phyloP scores from a whole-genome alignment of 1,139 yeast genomes.

The Yamadazyma sp. region DNA sequence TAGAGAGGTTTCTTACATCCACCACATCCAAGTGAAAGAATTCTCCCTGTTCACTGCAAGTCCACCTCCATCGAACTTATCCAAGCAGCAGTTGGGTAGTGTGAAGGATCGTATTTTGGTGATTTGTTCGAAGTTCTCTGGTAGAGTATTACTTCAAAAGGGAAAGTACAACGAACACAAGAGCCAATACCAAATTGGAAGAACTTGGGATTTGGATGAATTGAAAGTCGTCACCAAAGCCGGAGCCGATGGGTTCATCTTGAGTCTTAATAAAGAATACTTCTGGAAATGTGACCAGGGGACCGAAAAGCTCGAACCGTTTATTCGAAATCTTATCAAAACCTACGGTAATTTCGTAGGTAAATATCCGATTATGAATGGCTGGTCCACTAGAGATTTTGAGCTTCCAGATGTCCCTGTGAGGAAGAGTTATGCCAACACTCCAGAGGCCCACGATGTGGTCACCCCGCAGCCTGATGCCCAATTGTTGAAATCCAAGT shows the following conservation, averaged over 20 bases:
- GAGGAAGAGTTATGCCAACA: conserved; percentile 15
- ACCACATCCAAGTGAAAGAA: conserved; percentile 41
- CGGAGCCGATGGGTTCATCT: conserved; percentile 56
- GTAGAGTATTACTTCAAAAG: conserved; percentile 76
- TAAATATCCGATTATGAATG: conserved; percentile 57
- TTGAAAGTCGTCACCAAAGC: conserved; percentile 55
- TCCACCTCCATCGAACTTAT: conserved; percentile 39
- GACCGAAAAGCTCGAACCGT: conserved; percentile 57
- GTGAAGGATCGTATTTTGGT: conserved; percentile 43
- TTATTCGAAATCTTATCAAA: conserved; percentile 61
- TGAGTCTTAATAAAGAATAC: conserved; percentile 73
- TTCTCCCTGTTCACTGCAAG: conserved; percentile 38
- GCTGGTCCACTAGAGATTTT: conserved; percentile 35
- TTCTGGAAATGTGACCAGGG: conserved; percentile 82
- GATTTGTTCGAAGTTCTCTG: conserved; percentile 45
- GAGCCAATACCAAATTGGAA: conserved; percentile 79
- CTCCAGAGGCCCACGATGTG: conserved; percentile 15
- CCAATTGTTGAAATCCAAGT: conserved; percentile 25
- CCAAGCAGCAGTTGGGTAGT: conserved; percentile 33
- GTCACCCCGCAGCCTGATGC: conserved; percentile 27
- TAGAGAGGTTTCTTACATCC: conserved; percentile 34
- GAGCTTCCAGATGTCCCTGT: conserved; percentile 33
- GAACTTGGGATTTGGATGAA: conserved; percentile 89
- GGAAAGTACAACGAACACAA: conserved; percentile 77
- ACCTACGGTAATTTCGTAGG: conserved; percentile 69